Evolutionary conservation across 768 basidiomycete genomes (phyloP).

Genomic region (Terana coerulea): DNA sequence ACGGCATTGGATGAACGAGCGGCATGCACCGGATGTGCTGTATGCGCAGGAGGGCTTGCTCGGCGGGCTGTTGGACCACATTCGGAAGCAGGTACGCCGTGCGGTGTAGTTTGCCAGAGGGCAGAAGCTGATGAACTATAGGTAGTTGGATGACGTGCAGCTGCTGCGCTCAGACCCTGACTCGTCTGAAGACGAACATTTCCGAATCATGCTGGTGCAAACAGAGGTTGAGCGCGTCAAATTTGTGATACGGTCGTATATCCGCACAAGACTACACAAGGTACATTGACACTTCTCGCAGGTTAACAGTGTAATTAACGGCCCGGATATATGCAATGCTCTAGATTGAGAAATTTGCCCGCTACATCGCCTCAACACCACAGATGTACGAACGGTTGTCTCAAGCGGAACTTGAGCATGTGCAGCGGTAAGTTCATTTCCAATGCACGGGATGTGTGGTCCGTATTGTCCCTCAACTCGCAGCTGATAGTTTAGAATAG

Average conservation of each 20-base stretch:
- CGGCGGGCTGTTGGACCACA: constrained; percentile 64
- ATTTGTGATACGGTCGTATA: constrained; percentile 86
- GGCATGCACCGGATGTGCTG: constrained; percentile 77
- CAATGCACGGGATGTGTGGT: background rate
- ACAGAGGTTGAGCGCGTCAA: constrained; percentile 94
- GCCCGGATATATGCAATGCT: background rate
- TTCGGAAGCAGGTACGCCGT: constrained; percentile 68
- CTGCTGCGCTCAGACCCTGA: constrained; percentile 74
- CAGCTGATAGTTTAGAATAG: constrained; percentile 34
- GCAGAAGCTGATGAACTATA: constrained; percentile 14
- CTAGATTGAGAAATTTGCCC: constrained; percentile 82
- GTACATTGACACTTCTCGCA: constrained; percentile 34
- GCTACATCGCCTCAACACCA: constrained; percentile 68
- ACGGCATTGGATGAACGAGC: constrained; percentile 84
- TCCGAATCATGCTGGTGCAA: constrained; percentile 88
- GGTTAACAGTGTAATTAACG: background rate
- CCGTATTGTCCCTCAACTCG: background rate
- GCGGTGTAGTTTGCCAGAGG: background rate
- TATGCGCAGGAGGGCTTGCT: constrained; percentile 70
- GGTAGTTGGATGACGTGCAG: constrained; percentile 75
- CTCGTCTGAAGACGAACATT: constrained; percentile 90
- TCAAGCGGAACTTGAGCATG: constrained; percentile 77
- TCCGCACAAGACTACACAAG: constrained; percentile 84
- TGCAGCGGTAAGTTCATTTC: constrained; percentile 52
- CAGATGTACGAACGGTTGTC: constrained; percentile 78